A percentile compares a stretch with the other conserved stretches of the same genome.
Evolutionary conservation across 495 filamentous ascomycete genomes (phyloP).

Genomic region (Penicillium mononematosum): DNA sequence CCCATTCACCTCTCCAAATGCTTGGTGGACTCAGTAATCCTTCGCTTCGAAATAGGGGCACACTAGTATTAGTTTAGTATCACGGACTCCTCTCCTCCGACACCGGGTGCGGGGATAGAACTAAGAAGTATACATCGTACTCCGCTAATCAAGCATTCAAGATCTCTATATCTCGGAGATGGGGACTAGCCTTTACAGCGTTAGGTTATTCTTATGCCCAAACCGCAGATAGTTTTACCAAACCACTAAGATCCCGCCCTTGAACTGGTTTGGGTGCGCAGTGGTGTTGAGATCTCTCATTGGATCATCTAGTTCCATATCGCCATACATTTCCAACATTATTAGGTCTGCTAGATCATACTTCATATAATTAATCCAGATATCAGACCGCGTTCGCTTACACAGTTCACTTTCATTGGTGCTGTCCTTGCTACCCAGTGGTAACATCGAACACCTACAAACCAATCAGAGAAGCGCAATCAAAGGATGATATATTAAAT

Average conservation of each 20-base stretch:
- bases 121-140: not conserved
- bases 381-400: not conserved
- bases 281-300: not conserved
- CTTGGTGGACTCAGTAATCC: too few species aligned
- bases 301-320: not conserved
- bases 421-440: not conserved
- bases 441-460: not conserved
- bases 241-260: too few species aligned
- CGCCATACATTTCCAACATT: not conserved
- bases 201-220: too few species aligned
- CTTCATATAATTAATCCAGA: not conserved
- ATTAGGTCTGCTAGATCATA: not conserved
- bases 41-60: too few species aligned
- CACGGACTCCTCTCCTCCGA: not conserved
- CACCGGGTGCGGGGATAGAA: not conserved
- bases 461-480: not conserved
- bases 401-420: not conserved
- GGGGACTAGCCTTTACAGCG: too few species aligned
- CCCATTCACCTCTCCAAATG: too few species aligned
- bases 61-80: not conserved
- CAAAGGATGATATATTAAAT: not conserved
- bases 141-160: too few species aligned
- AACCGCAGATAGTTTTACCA: too few species aligned
- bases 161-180: too few species aligned
- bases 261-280: too few species aligned